A percentile compares a stretch with the other conserved stretches of the same genome.
Evolutionary conservation across 2,329 filamentous ascomycete genomes (phyloP).

Genomic region (Salinomyces thailandicus): DNA sequence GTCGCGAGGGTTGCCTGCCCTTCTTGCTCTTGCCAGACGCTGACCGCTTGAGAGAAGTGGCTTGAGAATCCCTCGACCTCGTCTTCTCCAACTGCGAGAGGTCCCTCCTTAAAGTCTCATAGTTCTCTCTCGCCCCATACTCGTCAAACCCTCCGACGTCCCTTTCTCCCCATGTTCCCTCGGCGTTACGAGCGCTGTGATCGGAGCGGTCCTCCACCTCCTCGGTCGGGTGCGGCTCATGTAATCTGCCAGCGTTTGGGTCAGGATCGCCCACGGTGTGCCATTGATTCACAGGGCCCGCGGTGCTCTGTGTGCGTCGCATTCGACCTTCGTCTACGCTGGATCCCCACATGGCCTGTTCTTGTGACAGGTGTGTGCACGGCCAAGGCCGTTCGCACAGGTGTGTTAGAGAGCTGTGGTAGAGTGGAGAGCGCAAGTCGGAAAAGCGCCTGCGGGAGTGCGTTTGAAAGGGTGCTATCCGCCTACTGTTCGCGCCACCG

Average conservation of each 20-base stretch:
- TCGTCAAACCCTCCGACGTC: conserved; percentile 46
- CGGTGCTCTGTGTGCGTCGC: conserved; percentile 11
- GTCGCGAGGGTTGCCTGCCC: conserved; percentile 12
- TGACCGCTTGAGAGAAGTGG: conserved; percentile 1
- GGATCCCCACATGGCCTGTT: conserved; percentile 19
- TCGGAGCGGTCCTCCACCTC: conserved; percentile 22
- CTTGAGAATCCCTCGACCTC: conserved; percentile 22
- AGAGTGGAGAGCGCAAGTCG: neutral
- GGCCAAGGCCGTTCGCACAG: neutral
- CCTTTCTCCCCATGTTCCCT: conserved; percentile 54
- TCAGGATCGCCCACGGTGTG: conserved; percentile 16
- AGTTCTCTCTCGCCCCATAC: conserved; percentile 48
- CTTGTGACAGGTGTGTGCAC: no score
- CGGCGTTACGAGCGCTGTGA: conserved; percentile 14
- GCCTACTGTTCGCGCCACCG: neutral
- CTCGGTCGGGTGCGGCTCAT: conserved; percentile 17
- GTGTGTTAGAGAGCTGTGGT: neutral
- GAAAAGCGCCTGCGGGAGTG: neutral
- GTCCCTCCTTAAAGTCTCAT: conserved; percentile 46
- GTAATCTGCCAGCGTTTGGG: conserved; percentile 12
- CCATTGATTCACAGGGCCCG: conserved; percentile 11
- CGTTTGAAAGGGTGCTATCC: neutral
- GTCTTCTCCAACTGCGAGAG: conserved; percentile 44
- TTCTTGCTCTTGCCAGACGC: conserved; percentile 7
- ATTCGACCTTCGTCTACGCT: conserved; percentile 19